Percentiles rank a stretch among this genome's conserved stretches.
These are phyloP conservation scores for Phytophthora macrochlamydospora DNA, from an alignment of 352 stramenopile genomes.

Conservation along the genomic window DNA sequence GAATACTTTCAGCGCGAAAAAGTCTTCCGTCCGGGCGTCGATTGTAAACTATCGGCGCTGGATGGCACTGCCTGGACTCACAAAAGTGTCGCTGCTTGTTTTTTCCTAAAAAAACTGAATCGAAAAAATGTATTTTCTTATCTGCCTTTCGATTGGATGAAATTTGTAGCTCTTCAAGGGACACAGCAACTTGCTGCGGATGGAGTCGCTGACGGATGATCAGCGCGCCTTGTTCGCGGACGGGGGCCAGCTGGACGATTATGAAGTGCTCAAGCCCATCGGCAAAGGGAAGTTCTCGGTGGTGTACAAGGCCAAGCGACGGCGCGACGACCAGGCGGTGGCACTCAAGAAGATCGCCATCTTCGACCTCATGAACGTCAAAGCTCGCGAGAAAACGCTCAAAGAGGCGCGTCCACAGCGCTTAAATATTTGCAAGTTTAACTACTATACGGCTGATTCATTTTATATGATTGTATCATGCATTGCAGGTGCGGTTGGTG, in stretches of 20 bases:
- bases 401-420: conserved; percentile 55
- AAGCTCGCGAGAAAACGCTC: conserved; percentile 90
- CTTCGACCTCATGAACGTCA: conserved; percentile 91
- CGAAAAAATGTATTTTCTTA: neutral
- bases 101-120: neutral
- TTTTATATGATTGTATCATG: no score
- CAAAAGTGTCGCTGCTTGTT: neutral
- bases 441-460: no score
- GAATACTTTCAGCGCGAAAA: neutral
- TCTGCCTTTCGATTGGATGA: neutral
- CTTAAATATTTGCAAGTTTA: no score
- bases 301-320: conserved; percentile 88
- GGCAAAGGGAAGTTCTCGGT: conserved; percentile 94
- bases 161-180: conserved; percentile 20
- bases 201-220: conserved; percentile 79
- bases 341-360: conserved; percentile 95
- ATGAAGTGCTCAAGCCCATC: conserved; percentile 88
- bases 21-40: conserved; percentile 1
- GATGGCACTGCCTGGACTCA: neutral
- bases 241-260: conserved; percentile 68
- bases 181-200: conserved; percentile 31
- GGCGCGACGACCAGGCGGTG: conserved; percentile 68
- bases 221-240: conserved; percentile 70
- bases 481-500: conserved; percentile 72
- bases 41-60: conserved; percentile 1